Percentiles rank a stretch among this genome's conserved stretches.
Conservation (phyloP, 805 yeast species). For the Wickerhamiella alocasiicola region DNA sequence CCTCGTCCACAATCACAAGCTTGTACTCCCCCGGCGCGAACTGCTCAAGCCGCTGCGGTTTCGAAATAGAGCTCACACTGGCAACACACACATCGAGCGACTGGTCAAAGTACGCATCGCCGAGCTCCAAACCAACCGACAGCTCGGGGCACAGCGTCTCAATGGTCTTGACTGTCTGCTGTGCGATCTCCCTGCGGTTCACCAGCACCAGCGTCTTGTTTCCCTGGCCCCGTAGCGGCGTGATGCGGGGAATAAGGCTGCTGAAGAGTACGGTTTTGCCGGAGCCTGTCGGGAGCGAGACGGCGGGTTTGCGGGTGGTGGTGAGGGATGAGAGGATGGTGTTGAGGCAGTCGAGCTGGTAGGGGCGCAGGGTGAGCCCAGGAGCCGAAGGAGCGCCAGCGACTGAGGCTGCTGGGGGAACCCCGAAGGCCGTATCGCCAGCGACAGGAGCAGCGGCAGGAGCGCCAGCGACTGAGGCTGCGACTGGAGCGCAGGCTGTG, state of each 20-base stretch:
- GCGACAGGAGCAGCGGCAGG: no score
- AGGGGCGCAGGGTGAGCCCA: no score
- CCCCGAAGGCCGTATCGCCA: no score
- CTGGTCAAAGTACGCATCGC: slow-evolving; percentile 29
- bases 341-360: slow-evolving; percentile 61
- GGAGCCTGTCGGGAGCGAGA: slow-evolving; percentile 85
- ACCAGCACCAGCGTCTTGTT: slow-evolving; percentile 48
- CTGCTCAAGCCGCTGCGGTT: slow-evolving; percentile 36
- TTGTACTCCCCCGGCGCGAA: slow-evolving; percentile 53
- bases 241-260: slow-evolving; percentile 24
- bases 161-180: slow-evolving; percentile 51
- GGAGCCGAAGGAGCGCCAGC: no score
- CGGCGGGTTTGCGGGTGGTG: slow-evolving; percentile 53
- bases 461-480: no score
- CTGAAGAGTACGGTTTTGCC: slow-evolving; percentile 77
- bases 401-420: no score
- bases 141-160: slow-evolving; percentile 36
- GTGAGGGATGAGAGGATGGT: slow-evolving; percentile 39
- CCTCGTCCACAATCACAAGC: slow-evolving; percentile 75
- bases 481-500: no score
- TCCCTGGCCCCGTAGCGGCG: slow-evolving; percentile 26
- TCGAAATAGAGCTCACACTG: slow-evolving; percentile 53
- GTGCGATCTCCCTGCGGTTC: slow-evolving; percentile 66
- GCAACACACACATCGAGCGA: slow-evolving; percentile 59
- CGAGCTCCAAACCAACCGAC: slow-evolving; percentile 60